Percentiles rank a stretch among this genome's conserved stretches.
Evolutionary conservation across 148 eudicot genomes (phyloP).

Genomic region (Euryodendron excelsum): DNA sequence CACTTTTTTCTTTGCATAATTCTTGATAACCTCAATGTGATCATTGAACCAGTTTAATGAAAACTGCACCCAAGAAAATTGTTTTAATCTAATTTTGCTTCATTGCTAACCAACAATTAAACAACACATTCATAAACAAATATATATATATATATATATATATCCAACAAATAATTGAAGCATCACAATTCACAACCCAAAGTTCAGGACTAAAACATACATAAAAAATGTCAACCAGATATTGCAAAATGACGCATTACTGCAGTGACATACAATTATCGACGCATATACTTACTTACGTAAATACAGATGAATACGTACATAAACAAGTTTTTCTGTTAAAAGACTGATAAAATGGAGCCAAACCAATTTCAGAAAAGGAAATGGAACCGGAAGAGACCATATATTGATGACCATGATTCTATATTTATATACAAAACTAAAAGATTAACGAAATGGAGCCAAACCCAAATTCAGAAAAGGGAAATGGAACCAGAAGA

Average conservation of each 20-base stretch:
- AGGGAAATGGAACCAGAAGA: neutral
- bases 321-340: no score
- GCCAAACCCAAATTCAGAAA: neutral
- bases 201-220: neutral
- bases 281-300: no score
- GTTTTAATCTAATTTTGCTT: neutral
- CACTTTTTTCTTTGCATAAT: neutral
- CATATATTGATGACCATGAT: no score
- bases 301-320: no score
- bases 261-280: no score
- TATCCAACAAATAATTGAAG: neutral
- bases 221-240: neutral
- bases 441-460: no score
- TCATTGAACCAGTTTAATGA: neutral
- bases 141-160: no score
- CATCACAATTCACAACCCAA: neutral
- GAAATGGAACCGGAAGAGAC: no score
- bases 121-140: neutral
- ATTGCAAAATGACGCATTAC: no score
- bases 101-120: neutral
- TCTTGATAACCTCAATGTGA: neutral
- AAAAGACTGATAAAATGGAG: no score
- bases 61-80: neutral
- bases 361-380: no score
- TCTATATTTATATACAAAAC: no score